Evolutionary conservation across 2,329 filamentous ascomycete species (phyloP).

Genomic region (Erysiphe pulchra): DNA sequence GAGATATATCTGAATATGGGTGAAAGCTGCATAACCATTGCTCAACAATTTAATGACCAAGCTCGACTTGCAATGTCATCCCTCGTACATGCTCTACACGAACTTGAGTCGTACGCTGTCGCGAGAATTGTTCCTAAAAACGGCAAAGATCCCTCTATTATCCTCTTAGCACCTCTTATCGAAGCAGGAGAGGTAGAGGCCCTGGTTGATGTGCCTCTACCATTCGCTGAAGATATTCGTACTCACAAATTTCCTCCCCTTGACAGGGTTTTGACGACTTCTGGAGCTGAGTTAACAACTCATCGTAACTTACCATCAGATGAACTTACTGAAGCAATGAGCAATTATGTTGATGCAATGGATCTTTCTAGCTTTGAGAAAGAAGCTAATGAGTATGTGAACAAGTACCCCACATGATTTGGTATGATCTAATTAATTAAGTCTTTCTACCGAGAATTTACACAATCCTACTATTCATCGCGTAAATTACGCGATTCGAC

Average conservation of each 20-base stretch:
- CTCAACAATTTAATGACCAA: conserved; percentile 54
- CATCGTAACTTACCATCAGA: conserved; percentile 63
- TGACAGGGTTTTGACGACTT: conserved; percentile 69
- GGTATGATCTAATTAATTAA: conserved; percentile 6
- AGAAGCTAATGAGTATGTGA: conserved; percentile 46
- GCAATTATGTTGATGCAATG: conserved; percentile 79
- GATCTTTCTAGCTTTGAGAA: conserved; percentile 46
- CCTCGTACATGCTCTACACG: conserved; percentile 64
- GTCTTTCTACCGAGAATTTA: conserved; percentile 49
- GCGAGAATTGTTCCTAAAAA: conserved; percentile 71
- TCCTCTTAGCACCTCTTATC: conserved; percentile 58
- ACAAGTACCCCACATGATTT: not conserved
- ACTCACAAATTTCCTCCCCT: conserved; percentile 79
- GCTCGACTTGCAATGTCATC: conserved; percentile 70
- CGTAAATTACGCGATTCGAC: conserved; percentile 62
- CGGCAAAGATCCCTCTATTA: conserved; percentile 46
- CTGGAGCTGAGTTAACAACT: conserved; percentile 51
- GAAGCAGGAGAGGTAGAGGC: conserved; percentile 52
- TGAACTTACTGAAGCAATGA: conserved; percentile 58
- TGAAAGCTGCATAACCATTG: conserved; percentile 50
- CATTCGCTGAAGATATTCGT: conserved; percentile 79
- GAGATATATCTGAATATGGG: conserved; percentile 71
- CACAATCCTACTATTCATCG: conserved; percentile 75
- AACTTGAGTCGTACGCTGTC: conserved; percentile 65
- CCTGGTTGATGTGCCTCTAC: conserved; percentile 68